phyloP scores from a whole-genome alignment of 202 grass and related monocot species.

The Dendrocalamus latiflorus region DNA sequence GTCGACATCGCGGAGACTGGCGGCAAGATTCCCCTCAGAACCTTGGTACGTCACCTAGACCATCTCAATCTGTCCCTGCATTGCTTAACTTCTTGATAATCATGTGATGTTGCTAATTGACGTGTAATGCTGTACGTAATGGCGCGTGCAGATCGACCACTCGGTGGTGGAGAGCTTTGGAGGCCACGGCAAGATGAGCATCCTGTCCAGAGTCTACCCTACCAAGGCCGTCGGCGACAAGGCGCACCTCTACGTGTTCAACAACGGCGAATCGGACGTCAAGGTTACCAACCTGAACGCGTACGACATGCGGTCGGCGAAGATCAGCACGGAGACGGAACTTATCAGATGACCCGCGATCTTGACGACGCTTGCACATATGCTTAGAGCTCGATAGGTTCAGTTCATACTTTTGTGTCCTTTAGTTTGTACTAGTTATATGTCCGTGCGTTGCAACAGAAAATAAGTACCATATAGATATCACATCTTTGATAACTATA shows the following conservation, averaged over 20 bases:
- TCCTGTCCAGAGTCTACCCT: conserved; percentile 79
- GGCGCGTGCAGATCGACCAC: conserved; percentile 43
- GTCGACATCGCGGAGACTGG: conserved; percentile 38
- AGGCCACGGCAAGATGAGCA: conserved; percentile 60
- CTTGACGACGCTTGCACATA: neutral
- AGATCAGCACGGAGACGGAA: conserved; percentile 1
- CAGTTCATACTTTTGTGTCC: too few species aligned
- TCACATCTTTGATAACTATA: too few species aligned
- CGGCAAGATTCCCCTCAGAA: conserved; percentile 54
- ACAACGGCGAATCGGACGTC: conserved; percentile 62
- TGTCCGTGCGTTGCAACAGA: too few species aligned
- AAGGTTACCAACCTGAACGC: conserved; percentile 55
- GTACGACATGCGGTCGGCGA: conserved; percentile 36
- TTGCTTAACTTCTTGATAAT: too few species aligned
- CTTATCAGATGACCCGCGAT: neutral
- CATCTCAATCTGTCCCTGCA: neutral
- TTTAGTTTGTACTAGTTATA: too few species aligned
- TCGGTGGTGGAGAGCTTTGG: conserved; percentile 86
- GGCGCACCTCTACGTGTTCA: conserved; percentile 75
- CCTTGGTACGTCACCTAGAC: conserved; percentile 37
- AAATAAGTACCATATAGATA: too few species aligned
- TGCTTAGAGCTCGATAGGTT: neutral
- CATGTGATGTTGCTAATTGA: neutral
- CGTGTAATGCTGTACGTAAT: too few species aligned
- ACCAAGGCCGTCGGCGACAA: conserved; percentile 54